Conservation (phyloP, 805 yeast genomes). For the Candida ficus region DNA sequence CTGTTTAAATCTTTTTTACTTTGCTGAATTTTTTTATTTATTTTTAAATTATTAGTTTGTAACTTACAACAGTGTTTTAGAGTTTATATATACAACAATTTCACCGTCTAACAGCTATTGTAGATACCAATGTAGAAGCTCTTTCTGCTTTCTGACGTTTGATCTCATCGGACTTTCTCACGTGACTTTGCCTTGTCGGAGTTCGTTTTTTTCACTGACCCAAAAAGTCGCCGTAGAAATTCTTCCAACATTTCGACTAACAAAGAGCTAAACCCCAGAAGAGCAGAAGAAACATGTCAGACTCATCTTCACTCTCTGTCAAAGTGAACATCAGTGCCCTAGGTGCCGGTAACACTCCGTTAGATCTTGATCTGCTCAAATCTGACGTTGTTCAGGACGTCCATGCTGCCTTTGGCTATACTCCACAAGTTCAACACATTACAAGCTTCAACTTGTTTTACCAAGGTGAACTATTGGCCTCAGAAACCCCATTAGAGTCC, state of each 20-base stretch:
- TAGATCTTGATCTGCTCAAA: conserved; percentile 18
- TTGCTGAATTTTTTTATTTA: too few species aligned
- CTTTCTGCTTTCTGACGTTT: too few species aligned
- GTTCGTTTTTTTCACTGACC: background rate
- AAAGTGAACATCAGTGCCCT: conserved; percentile 3
- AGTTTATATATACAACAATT: background rate
- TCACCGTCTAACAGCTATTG: too few species aligned
- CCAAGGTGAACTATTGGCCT: conserved; percentile 30
- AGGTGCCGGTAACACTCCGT: conserved; percentile 11
- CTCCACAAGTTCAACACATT: conserved; percentile 51
- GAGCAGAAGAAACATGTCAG: conserved; percentile 2
- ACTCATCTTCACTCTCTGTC: conserved; percentile 8
- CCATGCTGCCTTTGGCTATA: conserved; percentile 49
- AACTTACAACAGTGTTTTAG: too few species aligned
- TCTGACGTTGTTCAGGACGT: conserved; percentile 52
- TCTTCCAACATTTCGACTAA: background rate
- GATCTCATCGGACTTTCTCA: background rate
- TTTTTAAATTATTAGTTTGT: too few species aligned
- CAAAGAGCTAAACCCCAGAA: background rate
- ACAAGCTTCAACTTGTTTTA: conserved; percentile 52
- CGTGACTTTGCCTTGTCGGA: background rate
- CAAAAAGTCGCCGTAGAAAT: background rate
- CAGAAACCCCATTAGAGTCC: conserved; percentile 21
- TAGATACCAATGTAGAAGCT: too few species aligned
- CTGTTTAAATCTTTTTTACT: conserved; percentile 27